Percentiles rank a stretch among this genome's conserved stretches.
These are phyloP conservation scores for Syncephalastrum racemosum DNA, from an alignment of 371 early-diverging fungal genomes.

Conservation along the genomic window DNA sequence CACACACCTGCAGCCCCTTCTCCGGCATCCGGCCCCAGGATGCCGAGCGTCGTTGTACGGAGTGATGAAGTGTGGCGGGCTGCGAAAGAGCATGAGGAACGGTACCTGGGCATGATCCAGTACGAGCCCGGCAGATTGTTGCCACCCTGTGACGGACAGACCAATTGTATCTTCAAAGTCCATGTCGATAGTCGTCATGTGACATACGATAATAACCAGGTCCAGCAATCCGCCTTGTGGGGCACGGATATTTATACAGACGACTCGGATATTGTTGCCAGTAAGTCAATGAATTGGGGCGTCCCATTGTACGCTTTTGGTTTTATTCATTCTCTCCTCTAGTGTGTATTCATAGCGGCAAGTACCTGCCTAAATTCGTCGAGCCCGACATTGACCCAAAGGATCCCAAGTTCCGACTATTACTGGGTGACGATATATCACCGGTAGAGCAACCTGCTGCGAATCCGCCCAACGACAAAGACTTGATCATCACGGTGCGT, in stretches of 20 bases:
- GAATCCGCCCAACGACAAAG: constrained; percentile 27
- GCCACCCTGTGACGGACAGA: constrained; percentile 47
- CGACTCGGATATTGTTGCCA: constrained; percentile 85
- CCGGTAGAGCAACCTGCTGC: constrained; percentile 16
- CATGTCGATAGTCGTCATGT: constrained; percentile 56
- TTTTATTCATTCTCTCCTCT: neutral
- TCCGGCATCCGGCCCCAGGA: too few species aligned
- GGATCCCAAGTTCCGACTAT: constrained; percentile 28
- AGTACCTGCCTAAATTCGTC: constrained; percentile 26
- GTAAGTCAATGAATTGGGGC: constrained; percentile 35
- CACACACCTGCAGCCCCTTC: neutral
- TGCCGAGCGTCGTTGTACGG: neutral
- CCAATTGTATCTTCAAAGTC: constrained; percentile 59
- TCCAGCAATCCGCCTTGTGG: constrained; percentile 72
- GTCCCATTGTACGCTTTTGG: neutral
- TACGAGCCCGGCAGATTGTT: constrained; percentile 51
- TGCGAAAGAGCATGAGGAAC: neutral
- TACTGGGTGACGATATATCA: constrained; percentile 24
- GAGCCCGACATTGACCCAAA: constrained; percentile 30
- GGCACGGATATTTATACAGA: constrained; percentile 88
- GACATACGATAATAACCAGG: constrained; percentile 53
- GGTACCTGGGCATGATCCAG: constrained; percentile 43
- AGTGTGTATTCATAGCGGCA: constrained; percentile 48
- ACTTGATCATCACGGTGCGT: constrained; percentile 71
- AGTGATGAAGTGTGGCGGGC: neutral